phyloP scores from a whole-genome alignment of 495 filamentous ascomycete genomes.

The Penicillium tannophilum region DNA sequence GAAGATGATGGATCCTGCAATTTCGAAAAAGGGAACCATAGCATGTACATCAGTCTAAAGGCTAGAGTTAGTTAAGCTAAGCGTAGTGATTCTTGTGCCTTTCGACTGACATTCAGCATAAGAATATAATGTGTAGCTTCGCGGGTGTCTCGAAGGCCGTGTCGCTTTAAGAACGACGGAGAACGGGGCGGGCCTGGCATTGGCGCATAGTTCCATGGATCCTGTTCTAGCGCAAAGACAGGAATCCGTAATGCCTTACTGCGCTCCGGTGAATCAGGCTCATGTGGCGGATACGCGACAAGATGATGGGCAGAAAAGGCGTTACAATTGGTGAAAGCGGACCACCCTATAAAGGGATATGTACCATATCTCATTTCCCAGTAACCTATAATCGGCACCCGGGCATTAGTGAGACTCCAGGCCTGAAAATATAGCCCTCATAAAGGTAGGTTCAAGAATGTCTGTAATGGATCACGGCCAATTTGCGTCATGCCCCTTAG shows the following conservation, averaged over 20 bases:
- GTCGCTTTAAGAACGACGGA: no score
- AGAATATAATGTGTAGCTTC: background rate
- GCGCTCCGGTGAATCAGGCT: background rate
- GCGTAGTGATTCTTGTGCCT: background rate
- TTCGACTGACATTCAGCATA: background rate
- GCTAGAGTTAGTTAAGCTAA: background rate
- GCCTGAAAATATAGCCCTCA: background rate
- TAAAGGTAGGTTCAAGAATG: no score
- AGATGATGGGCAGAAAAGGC: background rate
- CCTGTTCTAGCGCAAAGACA: conserved; percentile 1
- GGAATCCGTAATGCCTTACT: background rate
- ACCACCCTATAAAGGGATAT: background rate
- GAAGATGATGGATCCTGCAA: conserved; percentile 1
- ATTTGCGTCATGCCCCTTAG: background rate
- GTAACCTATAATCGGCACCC: background rate
- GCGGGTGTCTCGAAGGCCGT: background rate
- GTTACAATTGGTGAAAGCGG: background rate
- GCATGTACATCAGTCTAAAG: conserved; percentile 1
- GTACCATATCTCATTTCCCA: conserved; percentile 3
- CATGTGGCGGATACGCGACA: background rate
- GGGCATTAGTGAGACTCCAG: background rate
- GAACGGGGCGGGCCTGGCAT: background rate
- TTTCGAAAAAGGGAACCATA: conserved; percentile 4
- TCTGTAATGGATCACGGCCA: no score
- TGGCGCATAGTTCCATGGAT: conserved; percentile 5